phyloP scores from a whole-genome alignment of 2,329 filamentous ascomycete genomes.

The Botrytis squamosa region DNA sequence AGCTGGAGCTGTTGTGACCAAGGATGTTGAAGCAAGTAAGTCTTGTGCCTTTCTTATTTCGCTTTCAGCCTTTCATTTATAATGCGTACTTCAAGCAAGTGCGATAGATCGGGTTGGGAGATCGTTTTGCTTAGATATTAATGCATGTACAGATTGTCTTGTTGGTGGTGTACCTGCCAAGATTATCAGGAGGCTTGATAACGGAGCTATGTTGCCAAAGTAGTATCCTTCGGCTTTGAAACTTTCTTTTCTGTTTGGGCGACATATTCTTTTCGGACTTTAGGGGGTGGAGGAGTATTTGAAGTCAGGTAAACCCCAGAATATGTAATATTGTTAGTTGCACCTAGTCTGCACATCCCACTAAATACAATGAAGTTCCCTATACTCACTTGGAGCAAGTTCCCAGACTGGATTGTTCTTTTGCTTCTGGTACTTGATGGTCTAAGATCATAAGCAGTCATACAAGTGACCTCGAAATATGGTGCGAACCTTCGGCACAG shows the following conservation, averaged over 20 bases:
- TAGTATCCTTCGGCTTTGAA: neutral
- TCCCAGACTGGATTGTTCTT: neutral
- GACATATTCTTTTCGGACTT: no score
- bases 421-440: no score
- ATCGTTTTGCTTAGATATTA: neutral
- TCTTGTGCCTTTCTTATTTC: neutral
- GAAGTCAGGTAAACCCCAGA: neutral
- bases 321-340: neutral
- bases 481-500: neutral
- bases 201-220: neutral
- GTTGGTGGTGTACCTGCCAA: constrained; percentile 31
- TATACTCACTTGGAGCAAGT: neutral
- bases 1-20: constrained; percentile 52
- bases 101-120: neutral
- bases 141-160: constrained; percentile 20
- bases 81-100: neutral
- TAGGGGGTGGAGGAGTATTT: neutral
- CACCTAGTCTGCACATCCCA: neutral
- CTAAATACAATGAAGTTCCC: neutral
- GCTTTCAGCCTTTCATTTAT: neutral
- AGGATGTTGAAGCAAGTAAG: constrained; percentile 26
- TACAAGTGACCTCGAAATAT: no score
- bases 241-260: no score
- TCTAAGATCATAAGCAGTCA: no score
- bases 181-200: constrained; percentile 22